Evolutionary conservation across 768 basidiomycete species (phyloP).

Genomic region (Amanita thiersii): DNA sequence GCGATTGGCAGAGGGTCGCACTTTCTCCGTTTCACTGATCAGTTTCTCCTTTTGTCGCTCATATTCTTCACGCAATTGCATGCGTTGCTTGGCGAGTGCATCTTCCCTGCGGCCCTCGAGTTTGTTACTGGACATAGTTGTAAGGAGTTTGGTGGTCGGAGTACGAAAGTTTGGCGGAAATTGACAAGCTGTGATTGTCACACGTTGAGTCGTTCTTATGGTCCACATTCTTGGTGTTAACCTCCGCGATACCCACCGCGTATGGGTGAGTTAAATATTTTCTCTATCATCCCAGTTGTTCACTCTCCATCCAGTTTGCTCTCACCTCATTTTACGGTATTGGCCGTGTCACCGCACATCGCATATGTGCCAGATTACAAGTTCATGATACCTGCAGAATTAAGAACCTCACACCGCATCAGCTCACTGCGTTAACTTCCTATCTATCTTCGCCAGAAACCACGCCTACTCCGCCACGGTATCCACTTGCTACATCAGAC

Average conservation of each 20-base stretch:
- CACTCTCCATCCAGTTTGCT: constrained; percentile 55
- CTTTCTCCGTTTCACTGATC: constrained; percentile 87
- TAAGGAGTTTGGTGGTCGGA: constrained; percentile 10
- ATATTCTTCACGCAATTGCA: constrained; percentile 71
- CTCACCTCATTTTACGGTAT: constrained; percentile 87
- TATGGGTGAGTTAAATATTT: constrained; percentile 47
- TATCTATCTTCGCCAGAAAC: constrained; percentile 89
- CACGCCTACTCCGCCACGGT: constrained; percentile 53
- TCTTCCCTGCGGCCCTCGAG: constrained; percentile 83
- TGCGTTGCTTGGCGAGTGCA: constrained; percentile 77
- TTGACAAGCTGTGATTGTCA: constrained; percentile 1
- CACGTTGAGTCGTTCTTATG: constrained; percentile 31
- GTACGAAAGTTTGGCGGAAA: constrained; percentile 11
- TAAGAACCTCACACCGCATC: constrained; percentile 72
- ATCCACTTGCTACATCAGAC: constrained; percentile 53
- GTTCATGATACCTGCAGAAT: constrained; percentile 85
- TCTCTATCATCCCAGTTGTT: constrained; percentile 1
- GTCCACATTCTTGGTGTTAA: constrained; percentile 85
- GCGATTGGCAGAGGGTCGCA: constrained; percentile 76
- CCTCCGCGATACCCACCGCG: constrained; percentile 66
- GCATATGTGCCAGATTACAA: constrained; percentile 85
- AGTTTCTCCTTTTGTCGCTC: constrained; percentile 75
- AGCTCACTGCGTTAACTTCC: constrained; percentile 88
- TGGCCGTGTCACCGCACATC: constrained; percentile 63
- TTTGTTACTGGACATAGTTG: constrained; percentile 63